Percentiles rank a stretch among this genome's conserved stretches.
These are phyloP conservation scores for Lathyrus oleraceus DNA, from an alignment of 306 rosid genomes.

Conservation along the genomic window DNA sequence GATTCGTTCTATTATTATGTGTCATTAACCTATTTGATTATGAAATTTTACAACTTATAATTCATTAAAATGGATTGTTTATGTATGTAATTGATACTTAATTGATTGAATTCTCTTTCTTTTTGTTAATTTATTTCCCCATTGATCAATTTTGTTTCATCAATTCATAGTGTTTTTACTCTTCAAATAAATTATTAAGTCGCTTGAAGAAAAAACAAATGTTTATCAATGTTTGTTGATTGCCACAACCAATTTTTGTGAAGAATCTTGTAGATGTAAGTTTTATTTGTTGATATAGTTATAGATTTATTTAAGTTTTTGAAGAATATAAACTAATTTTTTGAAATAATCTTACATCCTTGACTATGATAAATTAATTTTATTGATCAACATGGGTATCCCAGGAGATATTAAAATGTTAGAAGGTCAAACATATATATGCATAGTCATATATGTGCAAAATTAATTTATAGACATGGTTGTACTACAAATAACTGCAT, in stretches of 20 bases:
- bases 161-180: background rate
- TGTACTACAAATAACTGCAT: background rate
- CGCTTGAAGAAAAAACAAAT: background rate
- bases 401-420: conserved; percentile 1
- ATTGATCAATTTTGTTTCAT: background rate
- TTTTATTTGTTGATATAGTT: background rate
- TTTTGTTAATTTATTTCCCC: background rate
- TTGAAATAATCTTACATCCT: background rate
- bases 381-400: conserved; percentile 14
- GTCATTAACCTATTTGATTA: background rate
- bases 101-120: background rate
- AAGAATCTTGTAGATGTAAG: conserved; percentile 9
- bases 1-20: background rate
- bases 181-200: background rate
- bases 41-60: background rate
- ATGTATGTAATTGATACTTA: background rate
- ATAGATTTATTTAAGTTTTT: background rate
- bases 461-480: background rate
- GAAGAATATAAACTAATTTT: background rate
- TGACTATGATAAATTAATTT: background rate
- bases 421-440: background rate
- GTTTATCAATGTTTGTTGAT: background rate
- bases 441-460: background rate
- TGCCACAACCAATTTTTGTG: background rate
- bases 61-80: background rate